Conservation (phyloP, 192 early-diverging fungal species). For the Chytriomyces sp. region DNA sequence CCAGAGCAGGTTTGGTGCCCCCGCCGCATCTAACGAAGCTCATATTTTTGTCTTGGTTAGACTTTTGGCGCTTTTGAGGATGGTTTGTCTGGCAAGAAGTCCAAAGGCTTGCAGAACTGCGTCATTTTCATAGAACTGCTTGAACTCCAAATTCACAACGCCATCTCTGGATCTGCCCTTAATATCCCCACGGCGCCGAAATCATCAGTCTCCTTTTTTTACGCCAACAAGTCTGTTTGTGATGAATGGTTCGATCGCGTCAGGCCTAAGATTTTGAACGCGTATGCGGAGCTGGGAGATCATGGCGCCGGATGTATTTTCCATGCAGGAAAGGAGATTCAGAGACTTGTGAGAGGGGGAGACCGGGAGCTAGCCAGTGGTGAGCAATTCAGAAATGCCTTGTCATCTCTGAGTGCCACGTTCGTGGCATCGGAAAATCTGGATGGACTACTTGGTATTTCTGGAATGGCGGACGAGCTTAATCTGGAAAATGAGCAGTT, state of each 20-base stretch:
- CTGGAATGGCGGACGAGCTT: too few relatives aligned
- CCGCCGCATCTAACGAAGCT: neutral
- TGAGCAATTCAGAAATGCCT: neutral
- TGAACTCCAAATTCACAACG: constrained; percentile 72
- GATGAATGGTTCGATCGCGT: constrained; percentile 78
- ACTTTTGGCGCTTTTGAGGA: constrained; percentile 44
- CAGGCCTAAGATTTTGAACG: constrained; percentile 51
- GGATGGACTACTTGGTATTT: too few relatives aligned
- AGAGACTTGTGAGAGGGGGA: neutral
- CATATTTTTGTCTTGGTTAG: neutral
- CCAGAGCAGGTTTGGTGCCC: constrained; percentile 56
- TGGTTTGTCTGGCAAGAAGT: neutral
- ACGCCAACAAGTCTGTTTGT: constrained; percentile 69
- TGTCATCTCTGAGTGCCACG: neutral
- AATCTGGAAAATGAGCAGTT: too few relatives aligned
- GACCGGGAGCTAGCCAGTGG: too few relatives aligned
- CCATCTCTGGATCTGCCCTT: constrained; percentile 59
- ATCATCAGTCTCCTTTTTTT: constrained; percentile 69
- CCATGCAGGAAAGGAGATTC: neutral
- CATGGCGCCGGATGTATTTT: neutral
- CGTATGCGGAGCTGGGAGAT: neutral
- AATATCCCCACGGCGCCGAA: constrained; percentile 64
- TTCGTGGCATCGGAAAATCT: neutral
- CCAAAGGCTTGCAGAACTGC: constrained; percentile 45
- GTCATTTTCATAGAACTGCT: constrained; percentile 68